Percentiles rank a stretch among this genome's conserved stretches.
phyloP scores from a whole-genome alignment of 495 filamentous ascomycete species.

The Trypethelium eluteriae region DNA sequence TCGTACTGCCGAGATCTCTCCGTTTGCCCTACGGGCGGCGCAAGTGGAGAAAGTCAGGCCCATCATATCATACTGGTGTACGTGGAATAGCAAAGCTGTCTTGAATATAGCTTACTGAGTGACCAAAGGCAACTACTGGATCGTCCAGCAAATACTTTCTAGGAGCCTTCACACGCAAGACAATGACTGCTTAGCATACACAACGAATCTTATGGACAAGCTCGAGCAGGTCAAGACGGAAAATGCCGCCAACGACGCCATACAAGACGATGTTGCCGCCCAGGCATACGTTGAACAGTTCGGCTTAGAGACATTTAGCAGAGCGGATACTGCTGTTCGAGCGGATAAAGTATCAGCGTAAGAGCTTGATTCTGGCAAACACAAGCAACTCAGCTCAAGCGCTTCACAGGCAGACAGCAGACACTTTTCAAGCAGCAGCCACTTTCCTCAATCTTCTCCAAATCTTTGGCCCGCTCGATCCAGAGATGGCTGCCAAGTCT shows the following conservation, averaged over 20 bases:
- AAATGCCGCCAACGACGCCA: conserved; percentile 58
- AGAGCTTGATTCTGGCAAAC: conserved; percentile 15
- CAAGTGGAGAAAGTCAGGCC: conserved; percentile 82
- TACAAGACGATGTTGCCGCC: conserved; percentile 74
- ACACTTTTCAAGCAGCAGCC: conserved; percentile 83
- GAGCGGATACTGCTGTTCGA: conserved; percentile 72
- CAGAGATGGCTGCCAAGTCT: conserved; percentile 75
- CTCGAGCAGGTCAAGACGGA: conserved; percentile 73
- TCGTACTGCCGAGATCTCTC: conserved; percentile 65
- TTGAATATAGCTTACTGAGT: conserved; percentile 13
- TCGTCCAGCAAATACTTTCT: conserved; percentile 81
- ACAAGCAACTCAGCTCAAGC: conserved; percentile 5
- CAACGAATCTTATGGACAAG: conserved; percentile 80
- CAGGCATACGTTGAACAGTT: conserved; percentile 94
- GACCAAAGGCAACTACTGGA: conserved; percentile 74
- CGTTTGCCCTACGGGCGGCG: conserved; percentile 70
- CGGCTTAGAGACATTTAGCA: conserved; percentile 73
- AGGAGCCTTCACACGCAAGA: conserved; percentile 68
- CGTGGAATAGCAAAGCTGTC: conserved; percentile 30
- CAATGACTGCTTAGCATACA: conserved; percentile 68
- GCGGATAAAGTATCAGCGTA: conserved; percentile 81
- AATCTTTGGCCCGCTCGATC: conserved; percentile 69
- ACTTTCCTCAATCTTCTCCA: conserved; percentile 83
- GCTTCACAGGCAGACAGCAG: conserved; percentile 68
- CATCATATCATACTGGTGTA: conserved; percentile 91